These are phyloP conservation scores for Globisporangium paroecandrum DNA, from an alignment of 352 stramenopile species.

Conservation along the genomic window DNA sequence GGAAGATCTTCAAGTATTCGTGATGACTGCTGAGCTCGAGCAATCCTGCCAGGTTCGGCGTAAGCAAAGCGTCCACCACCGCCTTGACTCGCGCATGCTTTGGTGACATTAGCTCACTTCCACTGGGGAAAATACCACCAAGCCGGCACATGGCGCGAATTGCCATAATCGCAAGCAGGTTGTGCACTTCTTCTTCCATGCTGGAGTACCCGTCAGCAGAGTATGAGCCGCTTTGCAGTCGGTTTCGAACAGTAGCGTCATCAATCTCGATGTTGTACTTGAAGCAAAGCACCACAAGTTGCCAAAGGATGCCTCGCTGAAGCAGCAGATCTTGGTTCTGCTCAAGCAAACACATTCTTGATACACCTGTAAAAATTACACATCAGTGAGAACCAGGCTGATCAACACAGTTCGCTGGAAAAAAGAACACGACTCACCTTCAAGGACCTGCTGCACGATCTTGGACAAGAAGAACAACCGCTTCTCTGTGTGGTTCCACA, in stretches of 20 bases:
- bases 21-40: conserved; percentile 65
- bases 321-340: conserved; percentile 58
- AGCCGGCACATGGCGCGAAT: conserved; percentile 65
- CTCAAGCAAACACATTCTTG: conserved; percentile 51
- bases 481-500: conserved; percentile 55
- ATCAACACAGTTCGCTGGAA: neutral
- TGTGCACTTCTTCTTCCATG: conserved; percentile 53
- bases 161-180: conserved; percentile 72
- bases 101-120: conserved; percentile 47
- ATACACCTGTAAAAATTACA: conserved; percentile 38
- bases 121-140: conserved; percentile 51
- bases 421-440: conserved; percentile 38
- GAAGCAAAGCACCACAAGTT: conserved; percentile 66
- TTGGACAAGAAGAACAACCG: conserved; percentile 57
- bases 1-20: conserved; percentile 82
- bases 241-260: conserved; percentile 36
- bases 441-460: conserved; percentile 68
- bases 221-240: conserved; percentile 34
- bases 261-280: conserved; percentile 66
- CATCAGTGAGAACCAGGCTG: neutral
- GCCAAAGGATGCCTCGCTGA: conserved; percentile 56
- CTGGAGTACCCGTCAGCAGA: conserved; percentile 39
- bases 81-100: conserved; percentile 38
- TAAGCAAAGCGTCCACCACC: conserved; percentile 58
- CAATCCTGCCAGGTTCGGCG: conserved; percentile 64